phyloP scores from a whole-genome alignment of 164 flowering plant species.

The Nymphaea colorata region DNA sequence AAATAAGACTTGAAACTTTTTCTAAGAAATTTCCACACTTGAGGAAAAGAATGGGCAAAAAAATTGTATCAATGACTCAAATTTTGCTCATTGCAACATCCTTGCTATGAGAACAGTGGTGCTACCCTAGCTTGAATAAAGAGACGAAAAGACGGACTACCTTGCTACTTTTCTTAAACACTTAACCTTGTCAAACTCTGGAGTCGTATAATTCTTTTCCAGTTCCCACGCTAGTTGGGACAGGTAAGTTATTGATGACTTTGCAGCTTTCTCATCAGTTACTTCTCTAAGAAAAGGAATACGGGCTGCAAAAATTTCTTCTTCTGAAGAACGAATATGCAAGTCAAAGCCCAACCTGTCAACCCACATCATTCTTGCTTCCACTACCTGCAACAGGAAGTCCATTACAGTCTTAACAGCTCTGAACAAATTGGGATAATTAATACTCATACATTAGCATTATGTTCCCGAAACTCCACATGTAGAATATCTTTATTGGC shows the following conservation, averaged over 20 bases:
- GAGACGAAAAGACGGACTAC: not conserved
- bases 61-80: no score
- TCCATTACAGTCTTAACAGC: no score
- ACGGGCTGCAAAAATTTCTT: slow-evolving; percentile 46
- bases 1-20: no score
- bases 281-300: slow-evolving; percentile 92
- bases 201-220: slow-evolving; percentile 48
- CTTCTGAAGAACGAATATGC: slow-evolving; percentile 36
- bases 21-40: no score
- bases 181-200: slow-evolving; percentile 61
- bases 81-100: no score
- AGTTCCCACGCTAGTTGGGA: slow-evolving; percentile 96
- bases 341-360: slow-evolving; percentile 85
- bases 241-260: slow-evolving; percentile 82
- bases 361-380: slow-evolving; percentile 80
- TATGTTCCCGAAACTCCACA: no score
- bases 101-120: no score
- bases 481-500: no score
- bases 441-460: no score
- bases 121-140: no score
- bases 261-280: slow-evolving; percentile 67
- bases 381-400: slow-evolving; percentile 35
- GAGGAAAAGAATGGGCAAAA: no score
- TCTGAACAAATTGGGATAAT: no score
- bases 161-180: slow-evolving; percentile 33